phyloP scores from a whole-genome alignment of 306 rosid genomes.

The Hippophae rhamnoides region DNA sequence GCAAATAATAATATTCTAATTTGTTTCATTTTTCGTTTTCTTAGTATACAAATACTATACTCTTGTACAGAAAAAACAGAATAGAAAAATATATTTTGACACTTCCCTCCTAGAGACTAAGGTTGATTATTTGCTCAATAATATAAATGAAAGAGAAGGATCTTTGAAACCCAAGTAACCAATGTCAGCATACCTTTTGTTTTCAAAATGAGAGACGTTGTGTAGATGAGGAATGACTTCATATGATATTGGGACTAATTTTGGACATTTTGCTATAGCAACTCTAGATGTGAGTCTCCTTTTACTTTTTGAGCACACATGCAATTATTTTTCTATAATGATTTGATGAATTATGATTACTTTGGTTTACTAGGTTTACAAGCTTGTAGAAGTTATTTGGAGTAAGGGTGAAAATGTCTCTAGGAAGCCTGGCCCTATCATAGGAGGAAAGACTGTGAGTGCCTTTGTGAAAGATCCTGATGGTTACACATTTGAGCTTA shows the following conservation, averaged over 20 bases:
- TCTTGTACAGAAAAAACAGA: too few species aligned
- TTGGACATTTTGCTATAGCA: constrained; percentile 84
- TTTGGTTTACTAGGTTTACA: constrained; percentile 50
- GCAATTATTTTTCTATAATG: background rate
- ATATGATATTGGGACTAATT: constrained; percentile 85
- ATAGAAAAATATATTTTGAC: too few species aligned
- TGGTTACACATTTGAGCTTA: constrained; percentile 75
- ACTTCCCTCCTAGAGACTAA: background rate
- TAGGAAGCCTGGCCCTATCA: constrained; percentile 86
- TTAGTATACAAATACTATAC: too few species aligned
- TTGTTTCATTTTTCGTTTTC: too few species aligned
- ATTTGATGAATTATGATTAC: constrained; percentile 17
- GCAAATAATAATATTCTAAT: too few species aligned
- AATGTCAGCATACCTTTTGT: constrained; percentile 65
- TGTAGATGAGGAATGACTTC: constrained; percentile 38
- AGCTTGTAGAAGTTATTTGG: constrained; percentile 55
- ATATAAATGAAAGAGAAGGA: constrained; percentile 71
- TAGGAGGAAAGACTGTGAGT: constrained; percentile 59
- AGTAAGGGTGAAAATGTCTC: constrained; percentile 72
- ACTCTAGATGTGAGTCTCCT: constrained; percentile 63
- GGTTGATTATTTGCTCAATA: constrained; percentile 3
- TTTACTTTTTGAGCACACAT: background rate
- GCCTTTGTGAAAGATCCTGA: constrained; percentile 94
- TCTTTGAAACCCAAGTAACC: constrained; percentile 90
- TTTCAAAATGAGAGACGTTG: constrained; percentile 46